Evolutionary conservation across 495 filamentous ascomycete genomes (phyloP), one percentile per base, ranked within the genome.

Genomic region (Penicillium manginii): DNA sequence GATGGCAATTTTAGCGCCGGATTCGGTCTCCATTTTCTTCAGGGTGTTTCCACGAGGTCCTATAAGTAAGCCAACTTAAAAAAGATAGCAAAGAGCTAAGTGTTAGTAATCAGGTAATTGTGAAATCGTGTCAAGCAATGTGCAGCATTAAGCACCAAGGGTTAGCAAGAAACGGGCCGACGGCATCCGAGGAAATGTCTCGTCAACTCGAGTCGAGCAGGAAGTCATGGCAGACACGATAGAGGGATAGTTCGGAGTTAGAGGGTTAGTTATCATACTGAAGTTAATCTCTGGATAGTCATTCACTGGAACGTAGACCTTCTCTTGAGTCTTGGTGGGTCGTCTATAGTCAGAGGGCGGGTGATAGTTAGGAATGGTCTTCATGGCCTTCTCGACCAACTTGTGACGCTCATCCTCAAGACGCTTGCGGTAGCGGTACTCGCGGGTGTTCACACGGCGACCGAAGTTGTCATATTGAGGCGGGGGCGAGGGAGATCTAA

Each of bases 231-330:
- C 76, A 77, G 66, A 77, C 58, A 73, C 75, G 71, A 66, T 59
- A 74, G 70, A 68, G 73, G 76, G 75, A 80, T 69, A 71, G 84
- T 89, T 83, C 89, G 82, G 85, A 85, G 87, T 90, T 88, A 91
- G 88, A 92, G 91, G 92, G 92, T 96, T 96, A 96, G 92, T 88
- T 90, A 93, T 93, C 93, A 91, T 97, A 98, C 94, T 98, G 91
- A 98, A 99, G 90, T 99, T 99, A 90, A 99, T 97, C 79, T 98
- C 96, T 83, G 96, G 96, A 80, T 99, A 99, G 78, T 99, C 96
- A 87, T 98, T 98, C 81, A 98, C 94, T 69, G 94, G 94, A 71
- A 98, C 94, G 75, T 98, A 98, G 87, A 98, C 93, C 85, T 98
- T 98, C 86, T 98, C 94, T 78, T 97, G 92, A 68, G 94, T 97